A percentile compares a stretch with the other conserved stretches of the same genome.
These are phyloP conservation scores for Dentipellis fragilis DNA, from an alignment of 768 basidiomycete genomes.

Conservation along the genomic window DNA sequence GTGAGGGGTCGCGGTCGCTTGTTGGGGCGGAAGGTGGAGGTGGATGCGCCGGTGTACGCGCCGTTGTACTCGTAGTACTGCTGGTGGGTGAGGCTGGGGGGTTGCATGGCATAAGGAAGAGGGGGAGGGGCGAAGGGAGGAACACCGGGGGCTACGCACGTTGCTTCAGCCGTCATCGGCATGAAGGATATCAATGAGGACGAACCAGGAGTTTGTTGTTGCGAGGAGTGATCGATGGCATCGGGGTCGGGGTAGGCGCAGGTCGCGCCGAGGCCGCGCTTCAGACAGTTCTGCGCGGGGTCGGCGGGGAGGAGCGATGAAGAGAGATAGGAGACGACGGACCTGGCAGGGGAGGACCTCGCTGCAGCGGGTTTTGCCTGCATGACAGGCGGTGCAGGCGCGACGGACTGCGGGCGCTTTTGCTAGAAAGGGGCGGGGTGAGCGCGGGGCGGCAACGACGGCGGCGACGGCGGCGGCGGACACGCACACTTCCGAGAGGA, in stretches of 20 bases:
- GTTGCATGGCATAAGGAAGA: slow-evolving; percentile 27
- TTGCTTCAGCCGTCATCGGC: slow-evolving; percentile 14
- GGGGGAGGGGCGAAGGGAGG: slow-evolving; percentile 28
- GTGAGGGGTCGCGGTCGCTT: slow-evolving; percentile 75
- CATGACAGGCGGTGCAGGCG: slow-evolving; percentile 73
- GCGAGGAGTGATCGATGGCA: slow-evolving; percentile 14
- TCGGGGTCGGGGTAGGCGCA: slow-evolving; percentile 80
- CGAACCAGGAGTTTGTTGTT: slow-evolving; percentile 14
- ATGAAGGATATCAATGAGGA: slow-evolving; percentile 13
- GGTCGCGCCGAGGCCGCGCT: slow-evolving; percentile 59
- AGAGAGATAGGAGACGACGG: slow-evolving; percentile 10
- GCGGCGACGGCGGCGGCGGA: not conserved
- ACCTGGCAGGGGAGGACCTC: slow-evolving; percentile 80
- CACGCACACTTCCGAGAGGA: slow-evolving; percentile 51
- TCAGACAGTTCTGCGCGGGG: slow-evolving; percentile 58
- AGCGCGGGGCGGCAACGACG: slow-evolving; percentile 8
- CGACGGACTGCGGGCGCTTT: slow-evolving; percentile 76
- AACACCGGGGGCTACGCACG: slow-evolving; percentile 22
- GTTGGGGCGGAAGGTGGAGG: slow-evolving; percentile 69
- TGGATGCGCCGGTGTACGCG: slow-evolving; percentile 55
- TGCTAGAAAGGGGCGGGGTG: slow-evolving; percentile 30
- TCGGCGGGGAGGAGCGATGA: not conserved
- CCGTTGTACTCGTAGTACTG: slow-evolving; percentile 61
- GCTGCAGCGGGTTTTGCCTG: slow-evolving; percentile 77
- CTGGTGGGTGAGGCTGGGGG: slow-evolving; percentile 32